Conservation (phyloP, 192 early-diverging fungal genomes). For the Piromyces sp. region DNA sequence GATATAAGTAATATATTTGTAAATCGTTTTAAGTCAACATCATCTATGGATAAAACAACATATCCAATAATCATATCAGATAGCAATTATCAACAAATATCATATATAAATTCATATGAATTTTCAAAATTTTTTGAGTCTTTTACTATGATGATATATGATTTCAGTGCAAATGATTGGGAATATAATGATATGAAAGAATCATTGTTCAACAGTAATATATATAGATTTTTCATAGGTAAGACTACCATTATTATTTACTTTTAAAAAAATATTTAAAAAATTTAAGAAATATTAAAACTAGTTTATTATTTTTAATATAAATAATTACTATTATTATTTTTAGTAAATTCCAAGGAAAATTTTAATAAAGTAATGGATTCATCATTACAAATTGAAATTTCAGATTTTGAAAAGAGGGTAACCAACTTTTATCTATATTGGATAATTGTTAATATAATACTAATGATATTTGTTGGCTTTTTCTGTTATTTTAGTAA, state of each 20-base stretch:
- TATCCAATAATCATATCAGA: neutral
- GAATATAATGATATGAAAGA: neutral
- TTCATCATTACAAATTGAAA: neutral
- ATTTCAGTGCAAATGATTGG: neutral
- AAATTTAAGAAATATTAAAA: no score
- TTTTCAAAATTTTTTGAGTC: neutral
- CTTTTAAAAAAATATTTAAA: no score
- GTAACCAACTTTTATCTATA: neutral
- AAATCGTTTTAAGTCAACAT: neutral
- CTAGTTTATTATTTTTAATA: no score
- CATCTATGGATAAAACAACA: neutral
- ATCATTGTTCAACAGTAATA: neutral
- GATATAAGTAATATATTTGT: neutral
- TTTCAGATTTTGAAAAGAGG: neutral
- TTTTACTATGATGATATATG: neutral
- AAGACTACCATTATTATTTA: no score
- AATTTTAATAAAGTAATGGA: neutral
- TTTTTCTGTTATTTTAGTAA: neutral
- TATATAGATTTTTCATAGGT: neutral
- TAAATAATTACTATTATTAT: neutral
- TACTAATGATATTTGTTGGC: neutral
- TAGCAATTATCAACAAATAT: neutral
- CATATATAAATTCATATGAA: neutral
- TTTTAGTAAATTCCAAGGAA: neutral
- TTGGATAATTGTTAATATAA: neutral